Conservation (phyloP, 2,329 filamentous ascomycete species). For the Neofusicoccum laricinum region DNA sequence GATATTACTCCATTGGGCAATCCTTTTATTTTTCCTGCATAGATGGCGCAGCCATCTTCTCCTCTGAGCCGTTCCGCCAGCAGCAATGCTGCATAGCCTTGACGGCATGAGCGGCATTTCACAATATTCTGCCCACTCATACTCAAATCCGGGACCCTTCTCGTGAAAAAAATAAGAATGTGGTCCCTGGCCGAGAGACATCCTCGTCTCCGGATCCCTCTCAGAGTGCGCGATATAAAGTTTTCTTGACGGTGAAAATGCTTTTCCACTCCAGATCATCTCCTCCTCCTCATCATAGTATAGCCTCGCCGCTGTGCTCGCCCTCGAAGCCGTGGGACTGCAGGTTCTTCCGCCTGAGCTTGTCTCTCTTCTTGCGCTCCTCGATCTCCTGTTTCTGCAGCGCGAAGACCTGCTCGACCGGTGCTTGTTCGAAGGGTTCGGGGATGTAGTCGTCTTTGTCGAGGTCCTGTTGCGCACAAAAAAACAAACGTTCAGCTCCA, state of each 20-base stretch:
- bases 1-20: neutral
- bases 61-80: neutral
- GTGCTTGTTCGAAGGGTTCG: conserved; percentile 62
- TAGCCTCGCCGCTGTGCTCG: conserved; percentile 14
- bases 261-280: neutral
- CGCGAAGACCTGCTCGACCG: conserved; percentile 67
- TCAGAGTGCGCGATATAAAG: neutral
- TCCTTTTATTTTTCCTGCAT: neutral
- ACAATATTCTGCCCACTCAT: conserved; percentile 20
- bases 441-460: conserved; percentile 91
- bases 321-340: conserved; percentile 17
- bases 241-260: neutral
- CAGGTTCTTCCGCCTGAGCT: conserved; percentile 11
- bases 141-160: neutral
- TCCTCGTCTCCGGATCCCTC: neutral
- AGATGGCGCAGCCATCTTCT: neutral
- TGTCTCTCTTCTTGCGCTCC: conserved; percentile 56
- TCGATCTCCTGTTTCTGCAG: conserved; percentile 70
- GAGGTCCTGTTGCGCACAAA: conserved; percentile 56
- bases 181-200: neutral
- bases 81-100: neutral
- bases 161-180: neutral
- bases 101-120: conserved; percentile 18
- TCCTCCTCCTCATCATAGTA: neutral
- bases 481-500: no score